Evolutionary conservation across 371 early-diverging fungal species (phyloP), one percentile per base, ranked within the genome.

Genomic region (Mortierella sp.): DNA sequence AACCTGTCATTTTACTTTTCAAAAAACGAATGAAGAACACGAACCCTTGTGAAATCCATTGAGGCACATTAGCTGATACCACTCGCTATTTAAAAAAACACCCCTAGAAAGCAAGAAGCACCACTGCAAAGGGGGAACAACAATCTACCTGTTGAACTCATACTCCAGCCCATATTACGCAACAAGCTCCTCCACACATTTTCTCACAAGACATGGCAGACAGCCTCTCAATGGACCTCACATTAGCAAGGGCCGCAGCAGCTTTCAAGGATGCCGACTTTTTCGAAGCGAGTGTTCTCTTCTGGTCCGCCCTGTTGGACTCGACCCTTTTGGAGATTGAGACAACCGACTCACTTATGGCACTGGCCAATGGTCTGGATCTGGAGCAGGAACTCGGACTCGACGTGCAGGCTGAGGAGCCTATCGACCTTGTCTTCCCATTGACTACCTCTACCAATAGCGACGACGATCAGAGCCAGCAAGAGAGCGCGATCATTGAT

Each of bases 211-310:
- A 52, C 26, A 70, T 71, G 77, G 26, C 26, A 28, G 54, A 70
- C 28, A 70, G 14, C 34, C 54, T 50, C 14, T 63, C 77, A 11
- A 13, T 86, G 73, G 87, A 82, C 65, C 42, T 86, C 71, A 86
- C 73, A 0, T 65, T 86, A 11, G 78, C 78, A 44, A 79, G 80
- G 50, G 87, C 82, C 65, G 82, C 87, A 75, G 87, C 82, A 60
- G 82, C 87, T 21, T 86, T 86, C 73, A 77, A 65, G 70, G 87
- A 86, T 68, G 87, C 87, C 1, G 87, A 86, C 63, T 86, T 86
- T 70, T 86, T 86, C 57, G 87, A 86, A n/a, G 75, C 87, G 31
- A 47, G 75, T 47, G 54, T 80, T 34, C 82, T 86, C 48, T 86
- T 82, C 52, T 86, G 87, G 87, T 77, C 87, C n/a, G 78, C 82